Evolutionary conservation across 768 basidiomycete genomes (phyloP).

Genomic region (Russula earlei): DNA sequence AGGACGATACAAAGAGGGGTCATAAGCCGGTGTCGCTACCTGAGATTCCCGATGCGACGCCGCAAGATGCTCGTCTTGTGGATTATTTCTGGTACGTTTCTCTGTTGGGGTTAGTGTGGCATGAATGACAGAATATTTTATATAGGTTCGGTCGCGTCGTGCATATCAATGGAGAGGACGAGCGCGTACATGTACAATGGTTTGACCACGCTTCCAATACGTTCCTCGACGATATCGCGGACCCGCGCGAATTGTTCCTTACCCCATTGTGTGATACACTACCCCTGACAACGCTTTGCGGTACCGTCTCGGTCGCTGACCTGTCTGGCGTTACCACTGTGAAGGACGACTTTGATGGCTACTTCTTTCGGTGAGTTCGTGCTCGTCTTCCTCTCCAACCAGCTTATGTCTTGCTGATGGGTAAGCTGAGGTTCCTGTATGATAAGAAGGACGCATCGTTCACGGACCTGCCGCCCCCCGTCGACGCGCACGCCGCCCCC

Average conservation of each 20-base stretch:
- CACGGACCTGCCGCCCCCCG: constrained; percentile 29
- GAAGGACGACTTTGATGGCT: constrained; percentile 9
- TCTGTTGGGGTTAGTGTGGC: too few relatives aligned
- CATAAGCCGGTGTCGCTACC: constrained; percentile 31
- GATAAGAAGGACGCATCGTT: constrained; percentile 38
- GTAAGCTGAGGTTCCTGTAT: constrained; percentile 32
- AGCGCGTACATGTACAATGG: constrained; percentile 61
- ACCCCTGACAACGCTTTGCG: constrained; percentile 33
- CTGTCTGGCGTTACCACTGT: neutral
- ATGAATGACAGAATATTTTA: neutral
- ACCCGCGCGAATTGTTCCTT: constrained; percentile 59
- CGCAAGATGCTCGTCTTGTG: constrained; percentile 34
- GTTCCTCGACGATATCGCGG: constrained; percentile 47
- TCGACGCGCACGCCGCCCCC: constrained; percentile 22
- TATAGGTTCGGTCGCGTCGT: constrained; percentile 62
- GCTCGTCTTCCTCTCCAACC: neutral
- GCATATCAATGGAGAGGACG: constrained; percentile 36
- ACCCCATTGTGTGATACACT: constrained; percentile 43
- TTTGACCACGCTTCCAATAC: constrained; percentile 60
- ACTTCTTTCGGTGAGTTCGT: constrained; percentile 8
- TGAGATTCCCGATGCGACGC: constrained; percentile 27
- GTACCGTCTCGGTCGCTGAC: constrained; percentile 37
- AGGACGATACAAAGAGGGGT: constrained; percentile 24
- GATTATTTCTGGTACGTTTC: constrained; percentile 54
- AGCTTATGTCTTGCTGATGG: neutral